phyloP scores from a whole-genome alignment of 345 rosid genomes.

The Arabidopsis suecica region DNA sequence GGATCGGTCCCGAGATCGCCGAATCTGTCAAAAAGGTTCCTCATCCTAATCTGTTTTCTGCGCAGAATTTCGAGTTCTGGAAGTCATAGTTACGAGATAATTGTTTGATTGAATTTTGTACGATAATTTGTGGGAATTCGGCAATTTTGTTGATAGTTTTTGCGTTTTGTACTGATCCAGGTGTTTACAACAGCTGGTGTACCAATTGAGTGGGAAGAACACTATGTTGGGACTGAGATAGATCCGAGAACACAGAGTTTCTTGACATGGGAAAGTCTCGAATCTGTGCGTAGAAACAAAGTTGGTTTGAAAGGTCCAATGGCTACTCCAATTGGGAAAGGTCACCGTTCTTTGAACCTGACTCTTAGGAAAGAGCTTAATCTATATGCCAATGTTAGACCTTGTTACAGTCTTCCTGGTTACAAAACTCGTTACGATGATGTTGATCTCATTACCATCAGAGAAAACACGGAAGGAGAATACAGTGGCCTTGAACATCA shows the following conservation, averaged over 20 bases:
- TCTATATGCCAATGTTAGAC: constrained; percentile 95
- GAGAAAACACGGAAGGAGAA: constrained; percentile 99
- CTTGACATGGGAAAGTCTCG: constrained; percentile 96
- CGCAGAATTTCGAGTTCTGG: not conserved
- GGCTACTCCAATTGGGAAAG: constrained; percentile 99
- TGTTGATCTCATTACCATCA: constrained; percentile 90
- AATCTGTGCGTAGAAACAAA: constrained; percentile 81
- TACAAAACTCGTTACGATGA: constrained; percentile 93
- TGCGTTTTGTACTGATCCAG: constrained; percentile 45
- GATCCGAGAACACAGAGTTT: constrained; percentile 99
- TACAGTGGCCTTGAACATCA: constrained; percentile 99
- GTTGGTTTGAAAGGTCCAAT: constrained; percentile 99
- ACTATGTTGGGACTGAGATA: constrained; percentile 73
- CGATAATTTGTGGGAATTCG: constrained; percentile 4
- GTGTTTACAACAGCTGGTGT: constrained; percentile 81
- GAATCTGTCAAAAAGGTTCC: constrained; percentile 87
- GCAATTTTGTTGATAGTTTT: constrained; percentile 1
- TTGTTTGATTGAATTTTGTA: constrained; percentile 19
- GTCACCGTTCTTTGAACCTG: constrained; percentile 94
- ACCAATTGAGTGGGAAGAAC: constrained; percentile 98
- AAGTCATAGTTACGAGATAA: not conserved
- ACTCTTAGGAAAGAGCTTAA: constrained; percentile 97
- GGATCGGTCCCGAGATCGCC: constrained; percentile 99
- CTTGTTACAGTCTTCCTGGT: constrained; percentile 97
- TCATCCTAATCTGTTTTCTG: not conserved